phyloP scores from a whole-genome alignment of 257 asterid genomes.

The Orobanche coerulescens region DNA sequence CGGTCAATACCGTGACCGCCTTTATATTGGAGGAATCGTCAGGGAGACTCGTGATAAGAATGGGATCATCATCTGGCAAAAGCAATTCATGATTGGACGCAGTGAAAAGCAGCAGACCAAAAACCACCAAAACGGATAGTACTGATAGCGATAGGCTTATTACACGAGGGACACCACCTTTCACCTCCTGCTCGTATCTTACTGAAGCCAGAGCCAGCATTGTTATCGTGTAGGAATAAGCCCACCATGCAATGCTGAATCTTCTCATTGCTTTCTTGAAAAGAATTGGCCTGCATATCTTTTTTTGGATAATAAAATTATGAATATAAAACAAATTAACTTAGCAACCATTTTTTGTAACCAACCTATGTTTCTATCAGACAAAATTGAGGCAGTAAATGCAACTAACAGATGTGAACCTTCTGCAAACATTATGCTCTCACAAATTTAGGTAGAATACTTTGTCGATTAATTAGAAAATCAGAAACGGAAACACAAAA shows the following conservation, averaged over 20 bases:
- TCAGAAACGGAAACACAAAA: too few species aligned
- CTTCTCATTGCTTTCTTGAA: conserved; percentile 63
- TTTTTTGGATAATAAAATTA: neutral
- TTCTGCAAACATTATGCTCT: too few species aligned
- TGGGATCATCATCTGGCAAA: conserved; percentile 32
- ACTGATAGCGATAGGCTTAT: conserved; percentile 31
- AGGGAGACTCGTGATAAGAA: conserved; percentile 18
- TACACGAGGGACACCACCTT: conserved; percentile 33
- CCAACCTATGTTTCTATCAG: too few species aligned
- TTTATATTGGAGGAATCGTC: too few species aligned
- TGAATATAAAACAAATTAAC: too few species aligned
- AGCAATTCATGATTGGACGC: conserved; percentile 32
- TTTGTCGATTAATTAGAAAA: too few species aligned
- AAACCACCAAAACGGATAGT: conserved; percentile 34
- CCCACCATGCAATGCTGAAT: conserved; percentile 64
- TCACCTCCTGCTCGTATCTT: conserved; percentile 45
- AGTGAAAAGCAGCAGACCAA: conserved; percentile 34
- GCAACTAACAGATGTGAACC: too few species aligned
- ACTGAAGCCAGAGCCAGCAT: conserved; percentile 44
- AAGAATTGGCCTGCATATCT: conserved; percentile 55
- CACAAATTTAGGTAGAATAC: too few species aligned
- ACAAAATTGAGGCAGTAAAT: too few species aligned
- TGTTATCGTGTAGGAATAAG: conserved; percentile 54
- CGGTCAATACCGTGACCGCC: too few species aligned
- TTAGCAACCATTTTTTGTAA: too few species aligned